These are phyloP conservation scores for Suhomyces wounanorum DNA, from an alignment of 1,139 yeast genomes.

Conservation along the genomic window DNA sequence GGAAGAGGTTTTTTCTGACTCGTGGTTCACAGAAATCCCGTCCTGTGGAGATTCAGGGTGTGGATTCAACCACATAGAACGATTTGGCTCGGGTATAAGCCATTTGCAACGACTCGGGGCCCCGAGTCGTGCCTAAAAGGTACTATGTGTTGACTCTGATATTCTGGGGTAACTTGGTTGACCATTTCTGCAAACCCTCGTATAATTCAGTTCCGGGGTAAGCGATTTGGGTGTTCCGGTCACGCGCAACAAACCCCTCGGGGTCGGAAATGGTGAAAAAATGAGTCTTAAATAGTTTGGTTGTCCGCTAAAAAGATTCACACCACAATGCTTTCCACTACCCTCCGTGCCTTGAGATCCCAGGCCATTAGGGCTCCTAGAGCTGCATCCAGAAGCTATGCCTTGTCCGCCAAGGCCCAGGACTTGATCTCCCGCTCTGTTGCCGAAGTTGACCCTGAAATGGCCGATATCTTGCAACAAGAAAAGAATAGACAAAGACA, in stretches of 20 bases:
- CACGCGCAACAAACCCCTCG: background rate
- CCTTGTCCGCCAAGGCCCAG: constrained; percentile 51
- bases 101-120: constrained; percentile 6
- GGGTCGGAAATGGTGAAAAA: constrained; percentile 8
- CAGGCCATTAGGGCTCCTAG: constrained; percentile 17
- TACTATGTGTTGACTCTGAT: background rate
- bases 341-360: constrained; percentile 27
- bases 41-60: constrained; percentile 14
- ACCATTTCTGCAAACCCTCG: background rate
- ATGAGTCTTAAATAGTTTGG: constrained; percentile 10
- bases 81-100: constrained; percentile 1
- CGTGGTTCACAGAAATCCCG: constrained; percentile 19
- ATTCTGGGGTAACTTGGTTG: background rate
- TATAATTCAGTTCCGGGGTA: background rate
- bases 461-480: constrained; percentile 68
- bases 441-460: constrained; percentile 78
- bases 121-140: background rate
- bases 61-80: constrained; percentile 17
- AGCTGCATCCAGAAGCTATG: constrained; percentile 34
- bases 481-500: constrained; percentile 86
- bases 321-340: constrained; percentile 21
- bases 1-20: constrained; percentile 14
- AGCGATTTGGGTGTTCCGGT: background rate
- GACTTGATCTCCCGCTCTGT: constrained; percentile 65
- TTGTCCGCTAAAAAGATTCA: background rate